Conservation (phyloP, 1,284 basidiomycete genomes). For the Cryptococcus maquisensis region DNA sequence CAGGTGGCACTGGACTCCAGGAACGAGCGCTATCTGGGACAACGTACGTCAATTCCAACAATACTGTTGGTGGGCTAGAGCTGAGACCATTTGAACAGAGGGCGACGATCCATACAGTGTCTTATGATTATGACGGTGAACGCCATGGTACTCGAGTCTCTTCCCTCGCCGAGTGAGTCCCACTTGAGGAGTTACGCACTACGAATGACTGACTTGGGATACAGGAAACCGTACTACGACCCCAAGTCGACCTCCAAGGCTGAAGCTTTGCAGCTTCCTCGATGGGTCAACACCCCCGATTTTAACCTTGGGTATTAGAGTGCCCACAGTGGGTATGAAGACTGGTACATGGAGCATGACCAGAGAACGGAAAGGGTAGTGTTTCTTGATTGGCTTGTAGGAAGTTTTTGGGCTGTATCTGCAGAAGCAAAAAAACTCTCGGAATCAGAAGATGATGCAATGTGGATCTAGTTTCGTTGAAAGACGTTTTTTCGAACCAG, state of each 20-base stretch:
- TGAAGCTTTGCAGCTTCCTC: constrained; percentile 17
- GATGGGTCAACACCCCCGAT: constrained; percentile 12
- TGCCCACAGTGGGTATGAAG: no score
- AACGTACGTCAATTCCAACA: constrained; percentile 9
- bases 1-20: constrained; percentile 40
- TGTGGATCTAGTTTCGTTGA: no score
- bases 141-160: constrained; percentile 31
- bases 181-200: no score
- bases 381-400: no score
- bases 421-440: no score
- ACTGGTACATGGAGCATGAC: no score
- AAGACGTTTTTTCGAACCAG: no score
- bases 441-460: no score
- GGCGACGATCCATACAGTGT: constrained; percentile 38
- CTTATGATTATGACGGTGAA: constrained; percentile 28
- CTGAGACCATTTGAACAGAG: constrained; percentile 24
- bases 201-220: no score
- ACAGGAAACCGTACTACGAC: constrained; percentile 1
- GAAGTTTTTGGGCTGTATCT: no score
- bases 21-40: constrained; percentile 39
- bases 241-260: constrained; percentile 23
- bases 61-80: neutral
- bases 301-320: no score
- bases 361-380: no score
- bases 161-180: constrained; percentile 27